A percentile compares a stretch with the other conserved stretches of the same genome.
Conservation (phyloP, 345 rosid genomes). For the Microcos paniculata region DNA sequence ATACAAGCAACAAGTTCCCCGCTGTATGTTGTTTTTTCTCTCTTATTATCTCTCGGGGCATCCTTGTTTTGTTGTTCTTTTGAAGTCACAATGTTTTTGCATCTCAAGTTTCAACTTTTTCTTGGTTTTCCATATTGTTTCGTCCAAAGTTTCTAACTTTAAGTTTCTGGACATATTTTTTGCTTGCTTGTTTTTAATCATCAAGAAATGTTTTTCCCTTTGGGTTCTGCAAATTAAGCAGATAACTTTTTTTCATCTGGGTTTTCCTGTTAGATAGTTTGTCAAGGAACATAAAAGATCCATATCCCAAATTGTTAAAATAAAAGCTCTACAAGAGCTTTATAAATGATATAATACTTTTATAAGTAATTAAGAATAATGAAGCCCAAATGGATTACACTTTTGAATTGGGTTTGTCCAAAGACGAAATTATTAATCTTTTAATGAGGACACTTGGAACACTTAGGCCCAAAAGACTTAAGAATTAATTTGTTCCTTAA, state of each 20-base stretch:
- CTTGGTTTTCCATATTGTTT: constrained; percentile 19
- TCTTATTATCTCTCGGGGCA: constrained; percentile 10
- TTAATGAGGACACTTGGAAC: too few species aligned
- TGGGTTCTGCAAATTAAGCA: neutral
- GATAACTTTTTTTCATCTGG: neutral
- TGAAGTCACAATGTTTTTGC: constrained; percentile 41
- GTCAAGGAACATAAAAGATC: too few species aligned
- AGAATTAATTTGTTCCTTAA: too few species aligned
- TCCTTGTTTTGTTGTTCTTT: constrained; percentile 9
- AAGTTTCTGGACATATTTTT: constrained; percentile 6
- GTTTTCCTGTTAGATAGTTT: constrained; percentile 1
- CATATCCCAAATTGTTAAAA: too few species aligned
- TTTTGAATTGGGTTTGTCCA: too few species aligned
- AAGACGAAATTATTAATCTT: too few species aligned
- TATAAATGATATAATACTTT: too few species aligned
- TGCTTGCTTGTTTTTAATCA: neutral
- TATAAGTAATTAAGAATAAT: neutral
- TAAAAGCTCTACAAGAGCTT: too few species aligned
- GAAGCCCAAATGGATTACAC: too few species aligned
- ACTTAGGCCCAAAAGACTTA: too few species aligned
- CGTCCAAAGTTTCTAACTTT: constrained; percentile 1
- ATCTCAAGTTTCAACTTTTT: constrained; percentile 19
- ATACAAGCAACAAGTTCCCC: too few species aligned
- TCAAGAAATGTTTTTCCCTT: neutral
- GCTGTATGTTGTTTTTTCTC: constrained; percentile 44